A percentile compares a stretch with the other conserved stretches of the same genome.
These are phyloP conservation scores for Eremothecium gossypii DNA, from an alignment of 1,139 yeast genomes.

Conservation along the genomic window DNA sequence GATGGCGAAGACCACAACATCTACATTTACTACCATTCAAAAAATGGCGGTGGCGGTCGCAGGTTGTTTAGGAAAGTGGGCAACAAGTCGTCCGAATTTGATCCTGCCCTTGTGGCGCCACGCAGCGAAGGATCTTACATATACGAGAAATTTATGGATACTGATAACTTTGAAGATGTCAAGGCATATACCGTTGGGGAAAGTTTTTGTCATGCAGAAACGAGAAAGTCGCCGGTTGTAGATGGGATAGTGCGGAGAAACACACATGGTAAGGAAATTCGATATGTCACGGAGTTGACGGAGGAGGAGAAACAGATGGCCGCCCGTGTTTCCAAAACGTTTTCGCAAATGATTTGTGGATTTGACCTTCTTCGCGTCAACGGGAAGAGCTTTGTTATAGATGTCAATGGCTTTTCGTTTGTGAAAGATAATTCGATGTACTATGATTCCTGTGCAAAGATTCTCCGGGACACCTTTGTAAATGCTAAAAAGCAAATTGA, in stretches of 20 bases:
- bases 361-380: slow-evolving; percentile 86
- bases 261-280: slow-evolving; percentile 93
- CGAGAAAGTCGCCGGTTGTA: slow-evolving; percentile 96
- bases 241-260: slow-evolving; percentile 97
- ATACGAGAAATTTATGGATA: slow-evolving; percentile 93
- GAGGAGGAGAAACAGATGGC: slow-evolving; percentile 78
- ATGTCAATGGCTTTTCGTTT: slow-evolving; percentile 96
- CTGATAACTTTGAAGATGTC: slow-evolving; percentile 92
- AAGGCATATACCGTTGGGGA: slow-evolving; percentile 97
- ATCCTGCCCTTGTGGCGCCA: slow-evolving; percentile 63
- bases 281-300: slow-evolving; percentile 75
- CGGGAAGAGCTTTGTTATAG: slow-evolving; percentile 87
- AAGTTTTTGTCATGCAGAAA: slow-evolving; percentile 89
- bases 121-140: slow-evolving; percentile 87
- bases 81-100: slow-evolving; percentile 93
- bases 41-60: slow-evolving; percentile 96
- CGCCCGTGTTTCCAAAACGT: slow-evolving; percentile 56
- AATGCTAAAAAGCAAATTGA: slow-evolving; percentile 49
- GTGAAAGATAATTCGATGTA: slow-evolving; percentile 87
- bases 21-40: slow-evolving; percentile 78
- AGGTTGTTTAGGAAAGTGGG: slow-evolving; percentile 91
- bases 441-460: slow-evolving; percentile 75
- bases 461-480: slow-evolving; percentile 64
- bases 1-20: slow-evolving; percentile 99
- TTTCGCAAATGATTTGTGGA: slow-evolving; percentile 96